Evolutionary conservation across 2,329 filamentous ascomycete genomes (phyloP).

Genomic region (Calonectria hawksworthii): DNA sequence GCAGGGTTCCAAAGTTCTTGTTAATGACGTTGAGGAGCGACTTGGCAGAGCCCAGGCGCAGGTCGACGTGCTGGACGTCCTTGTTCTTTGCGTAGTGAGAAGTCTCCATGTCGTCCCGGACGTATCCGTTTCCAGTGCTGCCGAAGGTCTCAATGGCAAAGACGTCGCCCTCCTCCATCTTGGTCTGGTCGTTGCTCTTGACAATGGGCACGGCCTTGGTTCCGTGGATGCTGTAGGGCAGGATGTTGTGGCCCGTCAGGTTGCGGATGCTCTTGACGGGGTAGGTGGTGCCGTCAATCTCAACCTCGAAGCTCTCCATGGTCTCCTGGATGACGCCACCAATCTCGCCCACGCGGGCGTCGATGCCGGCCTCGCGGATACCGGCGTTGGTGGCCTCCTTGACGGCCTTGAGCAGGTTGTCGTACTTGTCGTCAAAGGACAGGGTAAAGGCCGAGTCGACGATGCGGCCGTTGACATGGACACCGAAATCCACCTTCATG

Average conservation of each 20-base stretch:
- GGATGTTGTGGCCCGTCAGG: slow-evolving; percentile 90
- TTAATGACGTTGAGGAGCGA: slow-evolving; percentile 89
- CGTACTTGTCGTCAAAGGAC: slow-evolving; percentile 81
- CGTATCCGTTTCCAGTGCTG: slow-evolving; percentile 90
- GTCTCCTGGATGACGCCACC: slow-evolving; percentile 88
- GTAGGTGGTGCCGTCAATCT: slow-evolving; percentile 82
- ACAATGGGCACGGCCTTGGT: slow-evolving; percentile 95
- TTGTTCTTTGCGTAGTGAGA: slow-evolving; percentile 87
- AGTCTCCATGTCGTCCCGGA: slow-evolving; percentile 88
- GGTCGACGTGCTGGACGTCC: slow-evolving; percentile 81
- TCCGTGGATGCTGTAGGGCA: slow-evolving; percentile 91
- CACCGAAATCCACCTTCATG: slow-evolving; percentile 86
- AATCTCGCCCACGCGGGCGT: slow-evolving; percentile 89
- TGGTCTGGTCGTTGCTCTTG: slow-evolving; percentile 87
- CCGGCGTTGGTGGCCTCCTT: slow-evolving; percentile 87
- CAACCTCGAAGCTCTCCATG: slow-evolving; percentile 94
- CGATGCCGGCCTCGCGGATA: slow-evolving; percentile 87
- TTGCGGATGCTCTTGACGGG: slow-evolving; percentile 90
- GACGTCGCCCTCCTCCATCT: slow-evolving; percentile 97
- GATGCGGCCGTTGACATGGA: slow-evolving; percentile 84
- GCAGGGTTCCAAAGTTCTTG: slow-evolving; percentile 95
- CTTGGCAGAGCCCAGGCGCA: slow-evolving; percentile 86
- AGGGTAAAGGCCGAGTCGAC: slow-evolving; percentile 87
- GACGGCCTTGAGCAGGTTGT: slow-evolving; percentile 80
- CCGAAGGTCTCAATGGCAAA: slow-evolving; percentile 98